These are phyloP conservation scores for Xylaria sp. DNA, from an alignment of 2,329 filamentous ascomycete species.

Conservation along the genomic window DNA sequence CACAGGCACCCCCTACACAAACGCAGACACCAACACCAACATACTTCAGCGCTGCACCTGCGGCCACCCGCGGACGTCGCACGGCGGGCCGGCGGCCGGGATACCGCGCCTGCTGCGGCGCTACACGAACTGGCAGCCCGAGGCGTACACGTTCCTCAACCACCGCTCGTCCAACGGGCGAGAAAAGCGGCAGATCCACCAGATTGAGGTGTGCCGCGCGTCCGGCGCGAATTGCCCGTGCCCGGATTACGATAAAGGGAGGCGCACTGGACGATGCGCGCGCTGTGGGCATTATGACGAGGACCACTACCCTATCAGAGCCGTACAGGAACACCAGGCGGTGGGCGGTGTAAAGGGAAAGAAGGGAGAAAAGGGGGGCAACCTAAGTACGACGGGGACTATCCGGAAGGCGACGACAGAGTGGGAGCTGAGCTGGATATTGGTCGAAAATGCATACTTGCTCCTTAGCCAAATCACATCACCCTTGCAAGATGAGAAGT, in stretches of 20 bases:
- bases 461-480: constrained; percentile 9
- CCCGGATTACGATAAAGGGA: constrained; percentile 31
- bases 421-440: constrained; percentile 36
- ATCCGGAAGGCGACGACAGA: background rate
- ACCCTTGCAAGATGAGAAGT: background rate
- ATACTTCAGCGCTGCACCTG: constrained; percentile 3
- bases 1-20: too few species aligned
- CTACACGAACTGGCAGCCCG: constrained; percentile 29
- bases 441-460: constrained; percentile 30
- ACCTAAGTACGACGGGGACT: background rate
- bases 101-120: constrained; percentile 18
- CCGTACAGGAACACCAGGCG: background rate
- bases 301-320: background rate
- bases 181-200: background rate
- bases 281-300: constrained; percentile 26
- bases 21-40: too few species aligned
- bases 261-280: constrained; percentile 15
- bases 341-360: background rate
- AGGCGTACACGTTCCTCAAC: background rate
- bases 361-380: background rate
- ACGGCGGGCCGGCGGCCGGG: background rate
- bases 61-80: constrained; percentile 19
- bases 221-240: constrained; percentile 10
- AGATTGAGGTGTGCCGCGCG: constrained; percentile 12
- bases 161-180: background rate